Evolutionary conservation across 495 filamentous ascomycete genomes (phyloP), one percentile per base, ranked within the genome.

Genomic region (Rhypophila decipiens): DNA sequence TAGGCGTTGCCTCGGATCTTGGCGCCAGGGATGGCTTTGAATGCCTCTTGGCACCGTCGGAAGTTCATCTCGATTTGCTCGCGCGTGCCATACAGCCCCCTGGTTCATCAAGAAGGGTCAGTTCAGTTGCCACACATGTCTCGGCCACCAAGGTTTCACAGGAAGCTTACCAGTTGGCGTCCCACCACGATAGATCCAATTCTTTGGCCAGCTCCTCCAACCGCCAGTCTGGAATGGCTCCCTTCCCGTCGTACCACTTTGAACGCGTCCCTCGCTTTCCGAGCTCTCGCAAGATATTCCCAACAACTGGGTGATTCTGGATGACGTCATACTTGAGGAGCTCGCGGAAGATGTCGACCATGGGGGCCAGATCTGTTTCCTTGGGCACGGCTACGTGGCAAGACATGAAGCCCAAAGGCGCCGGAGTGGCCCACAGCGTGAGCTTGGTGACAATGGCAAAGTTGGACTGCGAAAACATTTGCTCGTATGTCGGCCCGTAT

Each of bases 371-470:
- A 49, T 72, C 64, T 10, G 72, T 66, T 33, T 68, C 64, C 22
- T 71, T 65, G 7, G 65, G 63, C 50, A 72, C 66, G 45, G 70
- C 65, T 46, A 74, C 65, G 18, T 65, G 60, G 56, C 70, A 73
- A 5, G 64, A 61, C 57, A 68, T 65, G 52, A 68, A 74, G 2
- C 70, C 65, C 39, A 70, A 64, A 1, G 70, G 70, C 21, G 67
- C 63, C 0, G 64, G 68, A 2, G 65, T 67, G 27, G 71, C 42
- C 60, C 60, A 65, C 27, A 72, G 59, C 11, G 66, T 64, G 56
- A 71, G 58, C 42, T 71, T 71, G 17, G 70, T 73, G 4, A 72
- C 70, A 45, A 73, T 68, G 24, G 59, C 68, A 27, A 73, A 57
- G 39, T 70, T 73, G 41, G 65, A 69, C 51, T 73, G 70, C 18